phyloP scores from a whole-genome alignment of 2,329 filamentous ascomycete species.

The Myotisia sp. region DNA sequence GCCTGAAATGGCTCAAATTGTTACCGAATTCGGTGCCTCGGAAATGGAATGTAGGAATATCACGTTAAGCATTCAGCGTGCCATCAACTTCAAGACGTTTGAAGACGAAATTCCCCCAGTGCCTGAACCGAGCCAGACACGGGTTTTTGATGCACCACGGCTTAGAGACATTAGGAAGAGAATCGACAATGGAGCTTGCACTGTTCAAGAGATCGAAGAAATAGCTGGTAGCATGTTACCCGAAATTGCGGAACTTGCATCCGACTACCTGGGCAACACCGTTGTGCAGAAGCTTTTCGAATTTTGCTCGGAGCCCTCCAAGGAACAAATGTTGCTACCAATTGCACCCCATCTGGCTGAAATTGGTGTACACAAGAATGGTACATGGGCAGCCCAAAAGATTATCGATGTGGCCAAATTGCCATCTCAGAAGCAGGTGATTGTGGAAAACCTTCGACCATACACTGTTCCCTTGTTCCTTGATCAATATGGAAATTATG shows the following conservation, averaged over 20 bases:
- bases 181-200: conserved; percentile 87
- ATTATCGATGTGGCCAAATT: conserved; percentile 95
- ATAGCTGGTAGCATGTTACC: conserved; percentile 90
- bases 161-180: conserved; percentile 91
- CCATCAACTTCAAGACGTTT: conserved; percentile 60
- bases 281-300: conserved; percentile 99
- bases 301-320: conserved; percentile 77
- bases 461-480: conserved; percentile 87
- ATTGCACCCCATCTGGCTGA: conserved; percentile 88
- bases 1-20: conserved; percentile 71
- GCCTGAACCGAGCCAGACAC: conserved; percentile 72
- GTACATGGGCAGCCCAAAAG: conserved; percentile 97
- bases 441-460: conserved; percentile 68
- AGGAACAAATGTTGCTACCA: conserved; percentile 77
- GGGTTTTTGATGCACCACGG: conserved; percentile 85
- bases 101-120: conserved; percentile 77
- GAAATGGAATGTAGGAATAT: conserved; percentile 65
- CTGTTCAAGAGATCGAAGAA: conserved; percentile 74
- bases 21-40: conserved; percentile 72
- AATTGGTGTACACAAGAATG: conserved; percentile 97
- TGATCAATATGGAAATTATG: conserved; percentile 97
- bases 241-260: conserved; percentile 86
- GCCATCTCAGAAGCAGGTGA: conserved; percentile 63
- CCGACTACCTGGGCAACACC: conserved; percentile 94
- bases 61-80: conserved; percentile 55